Evolutionary conservation across 2,329 filamentous ascomycete species (phyloP).

Genomic region (Mollisia scopiformis): DNA sequence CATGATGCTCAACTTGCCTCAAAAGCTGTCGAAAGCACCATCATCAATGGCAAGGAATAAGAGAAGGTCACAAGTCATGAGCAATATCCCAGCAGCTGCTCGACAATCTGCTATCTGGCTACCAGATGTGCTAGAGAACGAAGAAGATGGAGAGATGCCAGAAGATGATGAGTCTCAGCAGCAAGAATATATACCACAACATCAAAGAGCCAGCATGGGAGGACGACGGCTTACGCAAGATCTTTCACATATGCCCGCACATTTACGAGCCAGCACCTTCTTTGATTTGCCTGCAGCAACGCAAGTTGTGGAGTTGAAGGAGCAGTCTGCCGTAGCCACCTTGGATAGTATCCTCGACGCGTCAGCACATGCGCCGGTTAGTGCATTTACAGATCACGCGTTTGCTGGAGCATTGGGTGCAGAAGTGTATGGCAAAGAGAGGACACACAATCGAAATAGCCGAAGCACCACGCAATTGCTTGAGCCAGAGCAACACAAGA

Average conservation of each 20-base stretch:
- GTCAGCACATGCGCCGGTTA: conserved; percentile 84
- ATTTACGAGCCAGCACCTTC: conserved; percentile 87
- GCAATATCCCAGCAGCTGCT: conserved; percentile 56
- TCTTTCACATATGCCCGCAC: conserved; percentile 69
- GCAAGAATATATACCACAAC: conserved; percentile 37
- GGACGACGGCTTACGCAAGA: conserved; percentile 36
- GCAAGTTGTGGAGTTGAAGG: conserved; percentile 61
- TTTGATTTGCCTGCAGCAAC: conserved; percentile 72
- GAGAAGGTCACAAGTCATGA: conserved; percentile 74
- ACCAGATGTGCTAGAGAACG: conserved; percentile 35
- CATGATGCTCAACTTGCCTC: conserved; percentile 88
- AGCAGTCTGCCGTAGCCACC: conserved; percentile 84
- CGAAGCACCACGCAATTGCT: conserved; percentile 46
- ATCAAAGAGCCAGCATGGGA: conserved; percentile 36
- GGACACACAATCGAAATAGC: conserved; percentile 54
- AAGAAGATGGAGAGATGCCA: conserved; percentile 22
- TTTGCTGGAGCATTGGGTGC: conserved; percentile 76
- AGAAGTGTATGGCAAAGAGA: conserved; percentile 67
- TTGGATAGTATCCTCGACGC: conserved; percentile 92
- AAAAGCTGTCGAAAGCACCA: conserved; percentile 77
- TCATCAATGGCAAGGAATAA: conserved; percentile 66
- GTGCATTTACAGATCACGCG: conserved; percentile 87
- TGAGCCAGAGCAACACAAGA: conserved; percentile 41
- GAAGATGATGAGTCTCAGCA: conserved; percentile 29
- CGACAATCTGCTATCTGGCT: conserved; percentile 42